Percentiles rank a stretch among this genome's conserved stretches.
Evolutionary conservation across 192 early-diverging fungal species (phyloP).

Genomic region (Chytriomyces hyalinus): DNA sequence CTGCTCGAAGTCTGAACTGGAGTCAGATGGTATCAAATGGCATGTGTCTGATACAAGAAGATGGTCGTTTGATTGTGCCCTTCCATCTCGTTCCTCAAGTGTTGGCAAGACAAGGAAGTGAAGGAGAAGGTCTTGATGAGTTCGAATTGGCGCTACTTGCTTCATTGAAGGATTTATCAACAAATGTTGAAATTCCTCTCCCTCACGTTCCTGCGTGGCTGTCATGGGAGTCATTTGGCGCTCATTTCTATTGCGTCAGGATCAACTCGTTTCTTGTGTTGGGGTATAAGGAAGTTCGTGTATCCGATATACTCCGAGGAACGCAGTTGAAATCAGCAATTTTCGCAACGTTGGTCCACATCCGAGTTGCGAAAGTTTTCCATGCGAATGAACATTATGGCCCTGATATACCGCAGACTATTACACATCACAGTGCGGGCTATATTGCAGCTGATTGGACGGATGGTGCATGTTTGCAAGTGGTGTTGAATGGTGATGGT

Average conservation of each 20-base stretch:
- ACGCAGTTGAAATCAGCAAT: background rate
- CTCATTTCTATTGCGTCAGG: slow-evolving; percentile 32
- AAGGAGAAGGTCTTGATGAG: slow-evolving; percentile 22
- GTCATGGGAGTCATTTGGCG: slow-evolving; percentile 35
- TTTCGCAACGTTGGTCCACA: background rate
- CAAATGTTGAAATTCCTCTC: slow-evolving; percentile 12
- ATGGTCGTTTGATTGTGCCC: slow-evolving; percentile 27
- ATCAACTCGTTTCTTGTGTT: slow-evolving; percentile 38
- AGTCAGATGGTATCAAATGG: slow-evolving; percentile 26
- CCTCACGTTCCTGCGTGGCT: slow-evolving; percentile 20
- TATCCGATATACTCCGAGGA: slow-evolving; percentile 24
- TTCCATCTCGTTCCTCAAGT: slow-evolving; percentile 27
- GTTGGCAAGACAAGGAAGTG: slow-evolving; percentile 10
- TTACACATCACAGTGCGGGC: background rate
- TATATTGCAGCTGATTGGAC: slow-evolving; percentile 15
- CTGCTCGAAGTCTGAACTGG: slow-evolving; percentile 24
- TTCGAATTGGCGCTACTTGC: slow-evolving; percentile 3
- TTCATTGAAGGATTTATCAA: slow-evolving; percentile 13
- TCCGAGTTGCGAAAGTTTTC: slow-evolving; percentile 27
- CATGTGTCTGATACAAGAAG: slow-evolving; percentile 25
- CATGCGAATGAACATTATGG: slow-evolving; percentile 28
- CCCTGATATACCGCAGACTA: slow-evolving; percentile 27
- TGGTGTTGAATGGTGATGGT: slow-evolving; percentile 30
- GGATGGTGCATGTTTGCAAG: slow-evolving; percentile 20
- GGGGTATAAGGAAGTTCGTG: background rate